Percentiles rank a stretch among this genome's conserved stretches.
These are phyloP conservation scores for Melaleuca quinquenervia DNA, from an alignment of 345 rosid species.

Conservation along the genomic window DNA sequence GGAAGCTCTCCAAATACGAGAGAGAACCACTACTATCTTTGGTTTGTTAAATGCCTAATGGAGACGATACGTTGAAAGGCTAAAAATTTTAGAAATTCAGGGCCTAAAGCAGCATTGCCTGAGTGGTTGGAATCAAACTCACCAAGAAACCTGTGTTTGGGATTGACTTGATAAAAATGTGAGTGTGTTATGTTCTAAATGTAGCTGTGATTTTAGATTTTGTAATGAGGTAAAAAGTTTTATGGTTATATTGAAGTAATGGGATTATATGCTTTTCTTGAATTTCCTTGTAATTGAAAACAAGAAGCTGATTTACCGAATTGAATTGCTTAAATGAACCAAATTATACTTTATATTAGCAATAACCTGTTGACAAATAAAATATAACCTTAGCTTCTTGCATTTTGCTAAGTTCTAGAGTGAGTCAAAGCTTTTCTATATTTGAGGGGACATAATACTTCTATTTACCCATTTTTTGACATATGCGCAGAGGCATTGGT, in stretches of 20 bases:
- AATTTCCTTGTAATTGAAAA: not conserved
- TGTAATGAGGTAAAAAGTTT: not conserved
- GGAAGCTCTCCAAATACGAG: no score
- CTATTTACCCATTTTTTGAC: not conserved
- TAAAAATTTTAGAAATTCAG: no score
- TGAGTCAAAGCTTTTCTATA: not conserved
- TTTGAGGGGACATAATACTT: not conserved
- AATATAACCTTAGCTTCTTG: not conserved
- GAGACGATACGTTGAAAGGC: no score
- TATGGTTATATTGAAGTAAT: not conserved
- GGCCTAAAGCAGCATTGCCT: no score
- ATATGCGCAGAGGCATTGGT: no score
- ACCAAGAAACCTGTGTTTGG: not conserved
- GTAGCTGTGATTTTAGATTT: not conserved
- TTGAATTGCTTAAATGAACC: not conserved
- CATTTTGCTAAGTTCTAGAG: not conserved
- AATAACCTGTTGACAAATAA: not conserved
- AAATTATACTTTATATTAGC: no score
- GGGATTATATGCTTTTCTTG: no score
- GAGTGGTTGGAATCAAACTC: not conserved
- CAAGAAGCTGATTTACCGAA: not conserved
- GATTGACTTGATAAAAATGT: not conserved
- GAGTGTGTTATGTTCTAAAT: not conserved
- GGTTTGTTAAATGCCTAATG: no score
- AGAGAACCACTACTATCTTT: no score